phyloP scores from a whole-genome alignment of 352 stramenopile species.

The Globisporangium cederbergense region DNA sequence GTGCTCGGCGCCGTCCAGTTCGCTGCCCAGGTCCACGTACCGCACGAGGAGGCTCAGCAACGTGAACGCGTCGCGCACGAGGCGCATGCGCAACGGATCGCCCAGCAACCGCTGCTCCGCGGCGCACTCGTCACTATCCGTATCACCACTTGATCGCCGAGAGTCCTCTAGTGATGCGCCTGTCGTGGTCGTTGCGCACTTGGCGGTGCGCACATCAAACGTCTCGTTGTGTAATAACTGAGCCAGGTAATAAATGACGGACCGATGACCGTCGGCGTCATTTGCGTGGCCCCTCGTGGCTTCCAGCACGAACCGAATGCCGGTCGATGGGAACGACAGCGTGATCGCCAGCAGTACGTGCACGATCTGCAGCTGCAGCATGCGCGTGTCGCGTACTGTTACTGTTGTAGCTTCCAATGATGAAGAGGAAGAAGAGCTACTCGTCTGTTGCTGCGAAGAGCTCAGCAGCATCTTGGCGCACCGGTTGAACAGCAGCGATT shows the following conservation, averaged over 20 bases:
- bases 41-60: constrained; percentile 53
- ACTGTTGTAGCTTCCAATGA: not conserved
- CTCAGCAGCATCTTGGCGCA: constrained; percentile 56
- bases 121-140: constrained; percentile 5
- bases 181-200: not conserved
- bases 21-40: constrained; percentile 59
- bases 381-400: constrained; percentile 19
- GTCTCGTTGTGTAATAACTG: constrained; percentile 64
- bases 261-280: constrained; percentile 51
- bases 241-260: constrained; percentile 57
- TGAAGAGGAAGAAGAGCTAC: not conserved
- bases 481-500: constrained; percentile 67
- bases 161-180: too few species aligned
- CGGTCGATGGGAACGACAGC: constrained; percentile 51
- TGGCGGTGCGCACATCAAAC: constrained; percentile 40
- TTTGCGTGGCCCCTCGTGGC: constrained; percentile 47
- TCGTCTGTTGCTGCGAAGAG: constrained; percentile 4
- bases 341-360: constrained; percentile 55
- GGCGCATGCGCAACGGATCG: constrained; percentile 25
- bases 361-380: constrained; percentile 55
- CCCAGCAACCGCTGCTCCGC: constrained; percentile 22
- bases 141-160: not conserved
- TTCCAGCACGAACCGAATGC: constrained; percentile 67
- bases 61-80: constrained; percentile 58
- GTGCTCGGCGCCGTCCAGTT: constrained; percentile 49